A percentile compares a stretch with the other conserved stretches of the same genome.
Evolutionary conservation across 2,329 filamentous ascomycete genomes (phyloP).

Genomic region (Ilyonectria sp.): DNA sequence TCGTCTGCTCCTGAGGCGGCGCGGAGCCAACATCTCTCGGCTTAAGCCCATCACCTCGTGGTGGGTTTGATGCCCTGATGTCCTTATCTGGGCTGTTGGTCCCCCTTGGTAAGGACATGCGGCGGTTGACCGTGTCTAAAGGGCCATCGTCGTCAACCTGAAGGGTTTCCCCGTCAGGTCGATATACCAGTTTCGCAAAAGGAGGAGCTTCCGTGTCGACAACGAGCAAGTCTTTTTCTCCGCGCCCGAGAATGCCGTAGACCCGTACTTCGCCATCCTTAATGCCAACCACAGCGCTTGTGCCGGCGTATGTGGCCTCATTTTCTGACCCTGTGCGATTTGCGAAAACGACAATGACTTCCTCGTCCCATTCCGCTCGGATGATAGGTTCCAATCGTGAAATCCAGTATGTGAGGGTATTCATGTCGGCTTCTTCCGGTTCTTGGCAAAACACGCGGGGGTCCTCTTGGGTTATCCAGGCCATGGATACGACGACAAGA

Average conservation of each 20-base stretch:
- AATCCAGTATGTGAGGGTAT: constrained; percentile 83
- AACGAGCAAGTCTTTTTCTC: constrained; percentile 77
- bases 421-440: constrained; percentile 76
- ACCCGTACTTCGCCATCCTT: constrained; percentile 75
- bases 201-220: constrained; percentile 72
- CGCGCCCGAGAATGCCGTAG: constrained; percentile 79
- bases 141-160: constrained; percentile 13
- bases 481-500: constrained; percentile 81
- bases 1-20: background rate
- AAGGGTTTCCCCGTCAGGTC: constrained; percentile 20
- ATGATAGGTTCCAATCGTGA: constrained; percentile 78
- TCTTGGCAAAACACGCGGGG: constrained; percentile 61
- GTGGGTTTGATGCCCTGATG: constrained; percentile 1
- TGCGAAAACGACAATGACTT: constrained; percentile 78
- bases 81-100: constrained; percentile 14
- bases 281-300: constrained; percentile 79
- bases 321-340: constrained; percentile 80
- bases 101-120: constrained; percentile 6
- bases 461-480: constrained; percentile 78
- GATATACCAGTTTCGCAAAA: constrained; percentile 61
- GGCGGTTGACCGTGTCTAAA: constrained; percentile 1
- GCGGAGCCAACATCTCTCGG: background rate
- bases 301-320: constrained; percentile 79
- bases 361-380: constrained; percentile 63
- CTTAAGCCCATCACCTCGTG: background rate